Base-by-base conservation (phyloP, 768 basidiomycete species). In the Termitomyces sp. region DNA sequence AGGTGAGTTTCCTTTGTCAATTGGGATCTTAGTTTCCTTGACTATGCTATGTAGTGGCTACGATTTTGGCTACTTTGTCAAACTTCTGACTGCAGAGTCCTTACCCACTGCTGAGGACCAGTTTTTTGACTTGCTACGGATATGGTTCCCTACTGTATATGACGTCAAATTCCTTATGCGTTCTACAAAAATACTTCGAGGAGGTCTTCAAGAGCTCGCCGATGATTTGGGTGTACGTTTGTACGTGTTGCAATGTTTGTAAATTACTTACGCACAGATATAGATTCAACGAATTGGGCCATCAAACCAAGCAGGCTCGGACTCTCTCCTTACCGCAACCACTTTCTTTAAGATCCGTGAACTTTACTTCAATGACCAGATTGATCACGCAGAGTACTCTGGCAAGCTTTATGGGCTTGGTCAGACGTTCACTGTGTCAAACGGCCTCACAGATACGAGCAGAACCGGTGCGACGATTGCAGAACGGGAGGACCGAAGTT, bases 81-180 rank as follows among this genome's bases (percentile, higher is more conserved):
- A 96, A 72, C 82, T 98, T 44, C 81, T 99, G 53, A 91, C 92
- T 24, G 88, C 84, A 61, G 79, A 88, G 67, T 91, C 94, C 47
- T 75, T 98, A 59, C 97, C 97, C 9, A 86, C 87, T 20, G 86
- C 86, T 27, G 97, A 99, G 75, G 89, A 91, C 62, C 81, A 83
- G 6, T 98, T 98, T 76, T 97, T 98, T 70, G 85, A 91, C 48
- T 83, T 89, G 48, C 80, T 98, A 33, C 81, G 77, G 59, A 87
- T 84, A 63, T 98, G 97, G 96, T 98, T 99, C 73, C 96, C 96
- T 0, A 87, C 86, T 46, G 88, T 97, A 47, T 98, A 97, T 72
- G 97, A 99, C 73, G 94, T 98, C 80, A 99, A 98, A 74, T 94
- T 89, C 73, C 84, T 99, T 73, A 94, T 96, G 86, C 87, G 93